Base-by-base conservation (phyloP, 108 stramenopile species). In the Chaetoceros muelleri region DNA sequence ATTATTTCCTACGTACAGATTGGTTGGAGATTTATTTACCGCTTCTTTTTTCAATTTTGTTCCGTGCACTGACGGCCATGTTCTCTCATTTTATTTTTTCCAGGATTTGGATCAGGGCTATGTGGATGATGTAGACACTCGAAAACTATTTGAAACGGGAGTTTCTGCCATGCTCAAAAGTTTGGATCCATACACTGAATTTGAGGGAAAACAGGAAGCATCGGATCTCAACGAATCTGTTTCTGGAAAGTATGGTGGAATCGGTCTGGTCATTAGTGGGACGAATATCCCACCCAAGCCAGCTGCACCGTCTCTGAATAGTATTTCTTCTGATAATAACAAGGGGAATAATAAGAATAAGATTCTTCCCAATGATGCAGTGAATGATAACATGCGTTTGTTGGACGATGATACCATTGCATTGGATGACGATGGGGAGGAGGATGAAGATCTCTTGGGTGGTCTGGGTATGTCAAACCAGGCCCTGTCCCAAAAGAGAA, bases 151-250 rank as follows among this genome's bases (percentile, higher is more conserved):
- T 57, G 87, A 96, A 74, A 93, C 93, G 3, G 96, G 93, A 3
- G 70, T 98, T 48, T 74, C 75, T 59, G 92, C 94, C 58, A 98
- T 98, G 96, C 76, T 96, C 18, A 64, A 72, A 24, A 80, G 76
- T 2, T 66, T 98, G 25, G 96, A 98, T 79, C 96, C 96, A 1
- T 98, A 98, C 66, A 98, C 96, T 17, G 94, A 96, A 67, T 98
- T 91, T 62, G 93, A 95, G 67, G 75, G 72, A 13, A 60, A 63
- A 28, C 61, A 82, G 40, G 85, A 90, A 44, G 92, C 95, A 17
- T 58, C 60, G 28, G 83, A 81, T 30, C 53, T 97, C 64, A 81
- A 70, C 56, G 96, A 97, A 70, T 67, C 63, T 22, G 93, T 97
- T 25, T 66, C 55, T 13, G 96, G 96, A 20, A 60, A 64, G 30